Base-by-base conservation (phyloP, 140 eudicot genomes). In the Flaveria floridana region DNA sequence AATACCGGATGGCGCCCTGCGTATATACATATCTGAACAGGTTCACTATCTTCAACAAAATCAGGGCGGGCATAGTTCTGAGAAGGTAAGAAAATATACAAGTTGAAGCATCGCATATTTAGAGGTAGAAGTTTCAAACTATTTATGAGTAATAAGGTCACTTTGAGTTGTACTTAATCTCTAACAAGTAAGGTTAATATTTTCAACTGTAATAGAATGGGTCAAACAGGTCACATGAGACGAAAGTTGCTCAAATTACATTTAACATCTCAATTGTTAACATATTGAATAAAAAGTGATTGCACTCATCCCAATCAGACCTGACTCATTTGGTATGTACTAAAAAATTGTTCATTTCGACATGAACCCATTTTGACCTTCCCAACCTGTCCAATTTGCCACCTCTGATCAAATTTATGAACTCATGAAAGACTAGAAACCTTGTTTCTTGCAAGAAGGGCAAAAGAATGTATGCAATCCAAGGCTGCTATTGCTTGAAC, bases 1-100 rank as follows among this genome's bases (percentile, higher is more conserved):
- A 86, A 62, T 81, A 93, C 98, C 77, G 99, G 97, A 76, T 94
- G 97, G 37, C 99, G 99, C 46, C 97, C 99, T 77, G 88, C 82
- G 57, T 75, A 69, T 76, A 94, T 85, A 48, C 82, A 76, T 64
- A 94, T 88, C 86, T 90, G 96, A 74, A 73, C 89, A 73, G 97
- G 91, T 81, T 94, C 94, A 65, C 52, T 65, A 68, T 94, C 94
- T 57, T 81, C 77, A 64, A 90, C 94, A 77, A 94, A 90, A 78
- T 73, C 68, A 2, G 99, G 97, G 14, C 91, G 87, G 12, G 81
- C 85, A 74, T 94, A 94, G 56, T 78, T 85, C 97, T 93, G 87
- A 79, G 76, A 71, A 14, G 76, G 3, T 39, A 51, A 18, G 20
- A 4, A 52, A 52, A 44, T 23, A 52, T 6, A 50, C 62, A 68